Conservation (phyloP, 768 basidiomycete genomes). For the Panellus pusillus region DNA sequence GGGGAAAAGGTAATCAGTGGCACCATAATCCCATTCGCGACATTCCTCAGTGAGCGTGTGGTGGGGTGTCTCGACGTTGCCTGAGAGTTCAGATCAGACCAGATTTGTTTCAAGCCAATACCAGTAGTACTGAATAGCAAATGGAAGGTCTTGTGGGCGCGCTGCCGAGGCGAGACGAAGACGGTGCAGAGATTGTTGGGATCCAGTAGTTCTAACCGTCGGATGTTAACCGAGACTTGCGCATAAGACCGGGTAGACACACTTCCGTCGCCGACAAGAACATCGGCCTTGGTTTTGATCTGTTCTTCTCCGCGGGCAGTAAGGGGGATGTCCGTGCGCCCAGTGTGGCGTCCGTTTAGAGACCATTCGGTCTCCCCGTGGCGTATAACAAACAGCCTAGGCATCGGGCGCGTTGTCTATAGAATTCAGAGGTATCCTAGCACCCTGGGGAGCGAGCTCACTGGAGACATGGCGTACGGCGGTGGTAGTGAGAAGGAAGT, state of each 20-base stretch:
- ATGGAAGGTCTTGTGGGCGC: slow-evolving; percentile 86
- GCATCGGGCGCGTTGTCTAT: slow-evolving; percentile 35
- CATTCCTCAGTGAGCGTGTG: slow-evolving; percentile 65
- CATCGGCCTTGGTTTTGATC: slow-evolving; percentile 59
- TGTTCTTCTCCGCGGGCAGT: slow-evolving; percentile 74
- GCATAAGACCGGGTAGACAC: slow-evolving; percentile 31
- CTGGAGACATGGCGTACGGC: no score
- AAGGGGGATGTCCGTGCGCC: slow-evolving; percentile 83
- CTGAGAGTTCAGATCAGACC: neutral
- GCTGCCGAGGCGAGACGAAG: slow-evolving; percentile 82
- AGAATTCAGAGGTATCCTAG: slow-evolving; percentile 34
- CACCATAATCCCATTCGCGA: slow-evolving; percentile 85
- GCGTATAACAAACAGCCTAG: slow-evolving; percentile 76
- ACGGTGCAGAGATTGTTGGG: slow-evolving; percentile 74
- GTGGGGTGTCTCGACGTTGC: slow-evolving; percentile 45
- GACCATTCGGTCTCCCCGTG: slow-evolving; percentile 96
- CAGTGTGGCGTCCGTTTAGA: slow-evolving; percentile 77
- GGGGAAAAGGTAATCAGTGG: neutral
- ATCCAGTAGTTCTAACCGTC: slow-evolving; percentile 66
- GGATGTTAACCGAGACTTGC: neutral
- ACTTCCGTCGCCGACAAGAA: slow-evolving; percentile 79
- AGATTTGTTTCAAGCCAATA: neutral
- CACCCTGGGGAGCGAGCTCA: neutral
- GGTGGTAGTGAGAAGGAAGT: no score
- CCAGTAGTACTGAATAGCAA: slow-evolving; percentile 54